A percentile compares a stretch with the other conserved stretches of the same genome.
phyloP scores from a whole-genome alignment of 148 eudicot genomes.

The Nyssa sinensis region DNA sequence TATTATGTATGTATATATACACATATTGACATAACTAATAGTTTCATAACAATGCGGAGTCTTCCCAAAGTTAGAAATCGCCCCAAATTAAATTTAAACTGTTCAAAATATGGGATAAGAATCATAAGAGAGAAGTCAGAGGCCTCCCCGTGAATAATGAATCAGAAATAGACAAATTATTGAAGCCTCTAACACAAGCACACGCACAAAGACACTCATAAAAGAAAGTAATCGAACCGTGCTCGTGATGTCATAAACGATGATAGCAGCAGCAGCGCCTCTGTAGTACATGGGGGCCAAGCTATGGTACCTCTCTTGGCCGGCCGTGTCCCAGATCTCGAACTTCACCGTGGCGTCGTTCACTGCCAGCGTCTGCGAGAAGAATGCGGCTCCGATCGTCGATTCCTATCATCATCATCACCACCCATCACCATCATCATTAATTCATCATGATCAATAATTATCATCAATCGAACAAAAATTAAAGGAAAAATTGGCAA shows the following conservation, averaged over 20 bases:
- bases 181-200: neutral
- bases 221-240: constrained; percentile 34
- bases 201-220: neutral
- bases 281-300: constrained; percentile 99
- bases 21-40: too few relatives aligned
- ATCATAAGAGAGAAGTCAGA: too few relatives aligned
- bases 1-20: too few relatives aligned
- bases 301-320: constrained; percentile 96
- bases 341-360: constrained; percentile 86
- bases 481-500: too few relatives aligned
- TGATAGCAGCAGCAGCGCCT: constrained; percentile 97
- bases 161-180: neutral
- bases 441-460: neutral
- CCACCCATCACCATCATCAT: constrained; percentile 6
- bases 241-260: constrained; percentile 84
- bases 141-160: neutral
- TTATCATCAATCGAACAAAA: neutral
- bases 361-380: constrained; percentile 91
- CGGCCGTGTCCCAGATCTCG: constrained; percentile 99
- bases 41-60: too few relatives aligned
- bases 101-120: too few relatives aligned
- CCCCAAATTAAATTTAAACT: too few relatives aligned
- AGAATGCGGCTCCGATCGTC: constrained; percentile 97
- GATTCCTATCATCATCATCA: constrained; percentile 60
- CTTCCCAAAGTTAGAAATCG: too few relatives aligned